A percentile compares a stretch with the other conserved stretches of the same genome.
Evolutionary conservation across 129 eudicot species (phyloP).

Genomic region (Chrysanthemum seticuspe): DNA sequence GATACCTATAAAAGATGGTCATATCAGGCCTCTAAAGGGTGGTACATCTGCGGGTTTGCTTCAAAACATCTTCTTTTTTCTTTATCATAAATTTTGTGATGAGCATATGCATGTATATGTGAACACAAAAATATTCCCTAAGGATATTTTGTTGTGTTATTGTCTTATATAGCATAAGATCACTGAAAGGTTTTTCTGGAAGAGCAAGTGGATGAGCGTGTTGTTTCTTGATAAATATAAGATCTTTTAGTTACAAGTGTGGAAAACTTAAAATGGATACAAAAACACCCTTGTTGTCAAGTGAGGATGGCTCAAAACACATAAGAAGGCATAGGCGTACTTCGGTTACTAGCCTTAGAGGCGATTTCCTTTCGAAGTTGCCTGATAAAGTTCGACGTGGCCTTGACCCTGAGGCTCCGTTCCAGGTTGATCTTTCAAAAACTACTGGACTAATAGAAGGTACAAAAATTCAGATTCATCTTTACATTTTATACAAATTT

Average conservation of each 20-base stretch:
- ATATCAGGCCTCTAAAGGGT: conserved; percentile 17
- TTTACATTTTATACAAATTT: background rate
- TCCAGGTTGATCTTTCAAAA: conserved; percentile 58
- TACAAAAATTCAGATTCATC: conserved; percentile 11
- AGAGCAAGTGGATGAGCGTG: conserved; percentile 25
- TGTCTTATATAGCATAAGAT: background rate
- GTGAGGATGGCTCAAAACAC: conserved; percentile 24
- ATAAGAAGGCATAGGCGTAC: conserved; percentile 23
- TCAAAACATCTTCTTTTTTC: background rate
- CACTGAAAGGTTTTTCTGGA: background rate
- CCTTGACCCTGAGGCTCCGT: conserved; percentile 75
- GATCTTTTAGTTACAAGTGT: conserved; percentile 1
- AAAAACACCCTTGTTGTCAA: conserved; percentile 51
- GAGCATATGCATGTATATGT: conserved; percentile 13
- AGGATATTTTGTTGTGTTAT: background rate
- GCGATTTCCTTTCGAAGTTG: conserved; percentile 59
- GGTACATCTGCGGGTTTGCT: conserved; percentile 4
- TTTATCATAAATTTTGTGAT: conserved; percentile 18
- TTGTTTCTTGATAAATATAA: conserved; percentile 17
- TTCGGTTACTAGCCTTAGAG: conserved; percentile 41
- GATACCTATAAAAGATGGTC: background rate
- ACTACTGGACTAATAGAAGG: conserved; percentile 64
- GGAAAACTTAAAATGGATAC: conserved; percentile 41
- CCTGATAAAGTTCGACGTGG: conserved; percentile 53
- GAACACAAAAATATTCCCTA: conserved; percentile 17